These are phyloP conservation scores for Amphicarpaea edgeworthii DNA, from an alignment of 306 rosid genomes.

Conservation along the genomic window DNA sequence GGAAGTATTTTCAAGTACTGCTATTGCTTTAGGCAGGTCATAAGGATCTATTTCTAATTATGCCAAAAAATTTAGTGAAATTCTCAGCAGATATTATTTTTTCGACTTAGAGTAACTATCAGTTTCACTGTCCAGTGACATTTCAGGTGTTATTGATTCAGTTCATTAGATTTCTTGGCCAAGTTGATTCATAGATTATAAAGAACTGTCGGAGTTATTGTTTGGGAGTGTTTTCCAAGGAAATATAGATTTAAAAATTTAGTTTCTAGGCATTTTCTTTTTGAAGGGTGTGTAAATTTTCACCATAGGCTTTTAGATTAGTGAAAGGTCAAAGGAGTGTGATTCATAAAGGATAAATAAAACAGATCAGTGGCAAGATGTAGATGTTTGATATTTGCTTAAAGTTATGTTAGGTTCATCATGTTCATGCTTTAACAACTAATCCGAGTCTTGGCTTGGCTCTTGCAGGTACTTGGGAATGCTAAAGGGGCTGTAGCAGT, in stretches of 20 bases:
- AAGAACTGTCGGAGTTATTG: neutral
- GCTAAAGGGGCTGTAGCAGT: slow-evolving; percentile 99
- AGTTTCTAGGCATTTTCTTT: neutral
- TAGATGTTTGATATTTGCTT: slow-evolving; percentile 13
- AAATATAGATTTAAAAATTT: slow-evolving; percentile 19
- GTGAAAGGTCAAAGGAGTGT: slow-evolving; percentile 33
- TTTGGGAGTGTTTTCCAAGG: neutral
- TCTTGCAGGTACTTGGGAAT: slow-evolving; percentile 92
- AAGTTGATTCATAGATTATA: slow-evolving; percentile 11
- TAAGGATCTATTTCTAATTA: neutral
- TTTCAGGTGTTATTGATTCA: slow-evolving; percentile 23
- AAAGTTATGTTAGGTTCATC: slow-evolving; percentile 17
- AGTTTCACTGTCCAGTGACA: slow-evolving; percentile 7
- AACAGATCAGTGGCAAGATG: slow-evolving; percentile 18
- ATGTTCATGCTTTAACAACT: slow-evolving; percentile 24
- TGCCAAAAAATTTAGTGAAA: slow-evolving; percentile 14
- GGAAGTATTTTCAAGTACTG: slow-evolving; percentile 1
- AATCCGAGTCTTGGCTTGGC: slow-evolving; percentile 30
- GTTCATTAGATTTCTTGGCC: slow-evolving; percentile 27
- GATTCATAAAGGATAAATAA: slow-evolving; percentile 19
- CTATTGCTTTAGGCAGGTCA: slow-evolving; percentile 5
- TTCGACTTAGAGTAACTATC: slow-evolving; percentile 2
- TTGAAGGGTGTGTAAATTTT: neutral
- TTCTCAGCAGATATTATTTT: slow-evolving; percentile 9
- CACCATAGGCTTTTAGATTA: slow-evolving; percentile 18